Evolutionary conservation across 2,329 filamentous ascomycete species (phyloP).

Genomic region (Laburnicola sp.): DNA sequence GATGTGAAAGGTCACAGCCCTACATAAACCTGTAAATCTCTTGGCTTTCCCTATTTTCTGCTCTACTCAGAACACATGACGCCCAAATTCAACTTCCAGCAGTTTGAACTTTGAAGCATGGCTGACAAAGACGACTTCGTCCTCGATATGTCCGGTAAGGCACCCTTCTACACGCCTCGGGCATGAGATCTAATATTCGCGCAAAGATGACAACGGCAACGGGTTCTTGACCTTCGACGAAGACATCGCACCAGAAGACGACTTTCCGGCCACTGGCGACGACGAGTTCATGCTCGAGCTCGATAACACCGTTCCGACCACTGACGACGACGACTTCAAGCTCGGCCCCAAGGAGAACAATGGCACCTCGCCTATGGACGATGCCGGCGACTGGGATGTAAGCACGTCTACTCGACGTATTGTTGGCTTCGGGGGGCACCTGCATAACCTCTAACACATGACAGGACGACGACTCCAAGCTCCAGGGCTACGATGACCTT

Average conservation of each 20-base stretch:
- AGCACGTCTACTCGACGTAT: background rate
- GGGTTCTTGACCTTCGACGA: background rate
- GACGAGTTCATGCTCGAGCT: background rate
- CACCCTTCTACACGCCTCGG: background rate
- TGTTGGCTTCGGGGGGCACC: too few relatives aligned
- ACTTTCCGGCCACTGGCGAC: background rate
- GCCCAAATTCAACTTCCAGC: background rate
- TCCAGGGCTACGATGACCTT: slow-evolving; percentile 22
- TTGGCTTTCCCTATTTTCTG: too few relatives aligned
- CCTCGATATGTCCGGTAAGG: slow-evolving; percentile 18
- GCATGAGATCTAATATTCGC: background rate
- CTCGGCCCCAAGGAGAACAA: too few relatives aligned
- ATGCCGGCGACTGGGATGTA: background rate
- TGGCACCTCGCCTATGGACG: background rate
- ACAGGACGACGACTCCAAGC: slow-evolving; percentile 21
- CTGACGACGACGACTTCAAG: background rate
- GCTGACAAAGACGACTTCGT: slow-evolving; percentile 12
- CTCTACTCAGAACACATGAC: background rate
- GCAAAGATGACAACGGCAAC: slow-evolving; percentile 1
- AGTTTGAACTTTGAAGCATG: slow-evolving; percentile 17
- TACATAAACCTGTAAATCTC: background rate
- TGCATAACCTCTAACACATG: background rate
- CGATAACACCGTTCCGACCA: background rate
- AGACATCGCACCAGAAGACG: background rate
- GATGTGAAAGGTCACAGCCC: background rate